Conservation (phyloP, 768 basidiomycete species). For the Suillus clintonianus region DNA sequence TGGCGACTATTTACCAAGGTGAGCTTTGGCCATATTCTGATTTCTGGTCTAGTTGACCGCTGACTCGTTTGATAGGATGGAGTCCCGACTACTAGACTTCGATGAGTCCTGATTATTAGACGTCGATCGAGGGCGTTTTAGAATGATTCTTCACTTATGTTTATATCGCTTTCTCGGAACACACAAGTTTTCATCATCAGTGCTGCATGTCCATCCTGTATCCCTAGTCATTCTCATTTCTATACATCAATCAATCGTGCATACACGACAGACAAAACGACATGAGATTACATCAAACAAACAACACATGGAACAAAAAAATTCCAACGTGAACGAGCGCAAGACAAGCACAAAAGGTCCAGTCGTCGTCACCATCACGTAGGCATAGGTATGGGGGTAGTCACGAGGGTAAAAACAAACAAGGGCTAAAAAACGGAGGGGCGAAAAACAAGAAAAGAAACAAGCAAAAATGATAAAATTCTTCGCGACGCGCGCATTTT, state of each 20-base stretch:
- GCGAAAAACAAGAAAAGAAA: neutral
- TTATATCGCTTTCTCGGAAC: neutral
- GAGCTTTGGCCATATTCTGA: conserved; percentile 21
- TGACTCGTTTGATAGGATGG: conserved; percentile 37
- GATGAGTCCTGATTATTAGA: conserved; percentile 39
- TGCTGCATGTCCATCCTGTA: neutral
- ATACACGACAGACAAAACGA: conserved; percentile 3
- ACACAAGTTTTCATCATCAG: neutral
- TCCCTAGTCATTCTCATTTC: conserved; percentile 1
- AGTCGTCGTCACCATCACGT: neutral
- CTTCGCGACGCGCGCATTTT: neutral
- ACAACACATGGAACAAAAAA: neutral
- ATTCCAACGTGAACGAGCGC: neutral
- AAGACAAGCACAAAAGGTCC: neutral
- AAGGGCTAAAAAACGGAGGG: neutral
- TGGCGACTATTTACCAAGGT: conserved; percentile 82
- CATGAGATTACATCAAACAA: conserved; percentile 7
- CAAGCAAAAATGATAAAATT: neutral
- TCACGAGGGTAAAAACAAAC: neutral
- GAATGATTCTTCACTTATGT: neutral
- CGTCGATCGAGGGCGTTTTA: neutral
- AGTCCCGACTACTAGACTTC: conserved; percentile 37
- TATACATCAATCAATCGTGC: conserved; percentile 4
- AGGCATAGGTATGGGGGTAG: neutral
- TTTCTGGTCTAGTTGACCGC: conserved; percentile 1